Conservation (phyloP, 768 basidiomycete genomes). For the Pleurotus giganteus region DNA sequence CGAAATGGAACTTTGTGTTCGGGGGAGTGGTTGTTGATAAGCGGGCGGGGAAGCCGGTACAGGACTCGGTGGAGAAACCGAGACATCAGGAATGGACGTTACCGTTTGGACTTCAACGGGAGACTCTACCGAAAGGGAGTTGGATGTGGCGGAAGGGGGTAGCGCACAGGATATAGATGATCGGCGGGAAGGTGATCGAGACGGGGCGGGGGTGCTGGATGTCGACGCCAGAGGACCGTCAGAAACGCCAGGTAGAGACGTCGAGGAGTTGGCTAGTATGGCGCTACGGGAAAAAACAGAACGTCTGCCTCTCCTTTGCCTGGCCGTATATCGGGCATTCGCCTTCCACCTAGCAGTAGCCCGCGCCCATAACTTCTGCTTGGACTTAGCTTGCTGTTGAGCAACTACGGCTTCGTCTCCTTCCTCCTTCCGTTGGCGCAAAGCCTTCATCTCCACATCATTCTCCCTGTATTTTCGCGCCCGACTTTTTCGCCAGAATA, state of each 20-base stretch:
- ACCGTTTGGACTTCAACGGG: conserved; percentile 14
- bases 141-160: background rate
- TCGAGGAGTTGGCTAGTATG: conserved; percentile 26
- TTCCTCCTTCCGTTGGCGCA: conserved; percentile 25
- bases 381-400: conserved; percentile 44
- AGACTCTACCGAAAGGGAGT: conserved; percentile 11
- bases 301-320: conserved; percentile 53
- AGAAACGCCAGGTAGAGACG: conserved; percentile 12
- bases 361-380: conserved; percentile 61
- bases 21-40: conserved; percentile 35
- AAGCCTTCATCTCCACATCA: conserved; percentile 54
- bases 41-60: conserved; percentile 37
- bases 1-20: conserved; percentile 10
- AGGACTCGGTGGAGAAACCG: conserved; percentile 19
- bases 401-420: conserved; percentile 33
- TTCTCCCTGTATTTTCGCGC: conserved; percentile 26
- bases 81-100: conserved; percentile 14
- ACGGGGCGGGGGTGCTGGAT: conserved; percentile 15
- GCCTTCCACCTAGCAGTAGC: conserved; percentile 71
- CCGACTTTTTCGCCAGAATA: conserved; percentile 55
- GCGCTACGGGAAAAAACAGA: conserved; percentile 18
- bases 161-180: conserved; percentile 27
- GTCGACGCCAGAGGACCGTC: conserved; percentile 9
- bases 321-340: conserved; percentile 57
- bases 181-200: conserved; percentile 24